Evolutionary conservation across 495 filamentous ascomycete species (phyloP), one percentile per base, ranked within the genome.

Genomic region (Neurospora sp.): DNA sequence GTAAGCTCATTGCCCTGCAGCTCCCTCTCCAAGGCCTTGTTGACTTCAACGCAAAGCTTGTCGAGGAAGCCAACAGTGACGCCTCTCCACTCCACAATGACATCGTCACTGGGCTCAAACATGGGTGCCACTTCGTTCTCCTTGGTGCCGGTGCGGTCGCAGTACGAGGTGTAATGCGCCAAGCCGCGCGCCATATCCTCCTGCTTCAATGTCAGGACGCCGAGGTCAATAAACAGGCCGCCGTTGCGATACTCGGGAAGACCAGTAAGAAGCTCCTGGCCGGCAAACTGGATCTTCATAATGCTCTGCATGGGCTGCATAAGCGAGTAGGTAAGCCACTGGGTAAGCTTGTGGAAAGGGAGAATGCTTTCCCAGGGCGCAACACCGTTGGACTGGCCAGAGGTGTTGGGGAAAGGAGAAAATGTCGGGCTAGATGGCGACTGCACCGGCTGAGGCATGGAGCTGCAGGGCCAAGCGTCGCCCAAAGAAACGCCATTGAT

Each of bases 341-440:
- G 93, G 0, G 93, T 94, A 38, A 95, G 88, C 77, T 96, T 96
- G 83, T 96, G 93, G 87, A 97, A 96, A 1, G 96, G 95, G 8
- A 97, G 90, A 75, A 99, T 97, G 76, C 87, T 91, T 78, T 99
- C 95, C 96, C 96, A 98, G 0, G 90, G 86, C 39, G 90, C 87
- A 12, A 90, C 87, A 22, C 81, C 80, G 72, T 75, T 74, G 45
- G 77, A 72, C 65, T 79, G 68, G 71, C 75, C 74, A 41, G 76
- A 77, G 10, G 80, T 80, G 73, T 82, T 84, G 69, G 84, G 83
- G 75, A 85, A 85, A 3, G 83, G 83, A 2, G 83, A 85, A 72
- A 85, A 81, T 14, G 78, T 79, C 31, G 84, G 83, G 45, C 81
- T 81, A 71, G 73, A 78, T 3, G 82, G 79, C 8, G 80, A 78